Evolutionary conservation across 176 grass and related monocot genomes (phyloP), one percentile per base, ranked within the genome.

Genomic region (Aegilops speltoides): DNA sequence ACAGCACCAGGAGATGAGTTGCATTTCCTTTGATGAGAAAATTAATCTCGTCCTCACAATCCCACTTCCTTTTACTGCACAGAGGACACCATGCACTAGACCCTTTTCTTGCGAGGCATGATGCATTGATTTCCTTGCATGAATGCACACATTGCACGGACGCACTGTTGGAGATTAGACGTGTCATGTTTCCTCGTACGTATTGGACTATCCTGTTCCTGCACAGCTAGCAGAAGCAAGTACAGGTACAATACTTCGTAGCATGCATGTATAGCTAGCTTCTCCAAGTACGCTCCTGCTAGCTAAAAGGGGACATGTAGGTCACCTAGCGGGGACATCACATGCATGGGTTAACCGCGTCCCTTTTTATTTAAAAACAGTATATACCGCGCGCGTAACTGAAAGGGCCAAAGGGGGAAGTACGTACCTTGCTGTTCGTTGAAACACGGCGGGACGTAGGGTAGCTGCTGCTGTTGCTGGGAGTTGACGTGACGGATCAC

Each of bases 201-300:
- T 74, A 87, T 87, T 63, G 54, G 5, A 78, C 43, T 52, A 76
- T 29, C 43, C 73, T 66, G 43, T 29, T 33, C 62, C 50, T 41
- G 6, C 45, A 63, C 25, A 71, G 43, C 11, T 46, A 46, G 10
- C 45, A 71, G 7, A 60, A 72, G 40, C 70, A 17, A 78, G 8
- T 6, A 4, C 54, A 17, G 3, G 10, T 80, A 17, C 37, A 73
- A 36, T 10, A 68, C 17, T 3, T 22, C 56, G 56, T 59, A 59
- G 19, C 56, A 59, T 59, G 56, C 31, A 17, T 68, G 29, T 8
- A 33, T 68, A 68, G 15, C 65, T 32, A 68, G 25, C 10, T 31
- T 29, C 56, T 59, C 56, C 56, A 59, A 59, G 56, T 22, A 59
- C 7, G 2, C 56, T 59, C 56, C 56, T 22, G 56, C 19, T 59